Evolutionary conservation across 305 asterid genomes (phyloP).

Genomic region (Fraxinus velutina): DNA sequence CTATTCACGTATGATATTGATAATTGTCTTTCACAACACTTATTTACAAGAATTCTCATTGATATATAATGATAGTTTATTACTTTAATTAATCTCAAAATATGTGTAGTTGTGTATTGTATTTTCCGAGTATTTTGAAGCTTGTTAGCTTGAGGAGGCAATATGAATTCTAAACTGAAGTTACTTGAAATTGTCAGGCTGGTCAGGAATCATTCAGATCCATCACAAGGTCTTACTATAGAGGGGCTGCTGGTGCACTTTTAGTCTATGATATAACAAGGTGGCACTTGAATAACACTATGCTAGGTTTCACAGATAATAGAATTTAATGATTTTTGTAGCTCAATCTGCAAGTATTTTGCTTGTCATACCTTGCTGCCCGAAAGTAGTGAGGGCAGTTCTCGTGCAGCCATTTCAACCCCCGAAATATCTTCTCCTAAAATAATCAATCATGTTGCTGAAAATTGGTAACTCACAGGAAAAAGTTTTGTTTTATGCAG

Average conservation of each 20-base stretch:
- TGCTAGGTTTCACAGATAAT: background rate
- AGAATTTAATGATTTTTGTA: constrained; percentile 9
- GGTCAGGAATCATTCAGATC: constrained; percentile 72
- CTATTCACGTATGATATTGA: background rate
- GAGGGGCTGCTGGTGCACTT: constrained; percentile 75
- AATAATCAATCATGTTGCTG: background rate
- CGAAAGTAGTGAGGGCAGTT: constrained; percentile 12
- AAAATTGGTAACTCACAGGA: background rate
- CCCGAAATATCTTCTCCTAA: background rate
- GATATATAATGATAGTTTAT: background rate
- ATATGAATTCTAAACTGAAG: background rate
- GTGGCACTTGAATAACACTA: constrained; percentile 23
- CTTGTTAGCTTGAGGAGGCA: background rate
- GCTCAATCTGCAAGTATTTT: constrained; percentile 9
- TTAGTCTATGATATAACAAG: constrained; percentile 61
- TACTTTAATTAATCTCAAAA: background rate
- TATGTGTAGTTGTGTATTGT: background rate
- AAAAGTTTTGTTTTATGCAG: background rate
- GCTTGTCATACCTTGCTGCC: constrained; percentile 13
- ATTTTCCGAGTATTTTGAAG: background rate
- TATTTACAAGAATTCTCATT: constrained; percentile 5
- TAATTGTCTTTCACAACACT: background rate
- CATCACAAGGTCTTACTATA: constrained; percentile 59
- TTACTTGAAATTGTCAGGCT: constrained; percentile 37
- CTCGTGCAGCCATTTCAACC: background rate